Evolutionary conservation across 2,329 filamentous ascomycete species (phyloP).

Genomic region (Claviceps maximensis): DNA sequence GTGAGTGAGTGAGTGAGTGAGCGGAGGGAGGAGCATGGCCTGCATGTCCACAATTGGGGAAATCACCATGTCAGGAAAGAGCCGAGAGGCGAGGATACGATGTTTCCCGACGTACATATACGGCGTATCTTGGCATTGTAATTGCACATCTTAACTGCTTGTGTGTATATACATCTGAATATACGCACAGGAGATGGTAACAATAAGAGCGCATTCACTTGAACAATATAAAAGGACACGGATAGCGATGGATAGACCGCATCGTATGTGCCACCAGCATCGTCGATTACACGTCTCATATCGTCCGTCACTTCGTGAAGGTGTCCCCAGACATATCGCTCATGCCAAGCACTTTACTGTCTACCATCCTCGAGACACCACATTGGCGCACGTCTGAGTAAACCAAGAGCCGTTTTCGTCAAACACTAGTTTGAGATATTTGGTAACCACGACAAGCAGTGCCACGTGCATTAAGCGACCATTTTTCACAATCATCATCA

Average conservation of each 20-base stretch:
- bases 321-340: no score
- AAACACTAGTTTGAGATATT: conserved; percentile 28
- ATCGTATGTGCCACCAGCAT: background rate
- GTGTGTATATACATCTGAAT: background rate
- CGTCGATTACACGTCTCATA: background rate
- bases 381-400: conserved; percentile 23
- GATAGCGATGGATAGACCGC: no score
- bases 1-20: no score
- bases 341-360: no score
- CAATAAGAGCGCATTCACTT: no score
- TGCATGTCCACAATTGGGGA: no score
- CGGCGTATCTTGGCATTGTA: background rate
- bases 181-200: background rate
- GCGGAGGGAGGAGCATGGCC: background rate
- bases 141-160: background rate
- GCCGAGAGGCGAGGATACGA: background rate
- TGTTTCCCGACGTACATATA: background rate
- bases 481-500: background rate
- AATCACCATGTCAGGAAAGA: background rate
- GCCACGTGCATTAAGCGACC: conserved; percentile 7
- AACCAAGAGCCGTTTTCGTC: conserved; percentile 35
- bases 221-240: no score
- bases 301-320: background rate
- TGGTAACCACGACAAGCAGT: conserved; percentile 25
- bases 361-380: conserved; percentile 26